These are phyloP conservation scores for Boechera stricta DNA, from an alignment of 345 rosid species.

Conservation along the genomic window DNA sequence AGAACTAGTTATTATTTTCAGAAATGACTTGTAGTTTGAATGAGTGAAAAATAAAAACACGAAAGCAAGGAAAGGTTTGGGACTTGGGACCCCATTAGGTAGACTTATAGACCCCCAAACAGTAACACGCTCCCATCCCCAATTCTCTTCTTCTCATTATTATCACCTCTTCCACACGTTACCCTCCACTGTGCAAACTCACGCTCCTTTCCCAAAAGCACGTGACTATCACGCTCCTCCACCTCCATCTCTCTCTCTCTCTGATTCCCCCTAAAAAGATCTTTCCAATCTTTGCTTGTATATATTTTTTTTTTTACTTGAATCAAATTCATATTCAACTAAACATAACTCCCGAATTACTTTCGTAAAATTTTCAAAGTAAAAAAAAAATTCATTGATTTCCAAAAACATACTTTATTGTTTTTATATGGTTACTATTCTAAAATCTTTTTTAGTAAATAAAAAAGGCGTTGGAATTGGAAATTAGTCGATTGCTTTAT, in stretches of 20 bases:
- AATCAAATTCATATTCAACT: neutral
- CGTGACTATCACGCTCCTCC: slow-evolving; percentile 43
- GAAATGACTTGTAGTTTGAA: neutral
- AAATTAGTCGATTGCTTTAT: slow-evolving; percentile 37
- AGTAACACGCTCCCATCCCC: slow-evolving; percentile 23
- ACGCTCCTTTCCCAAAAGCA: slow-evolving; percentile 38
- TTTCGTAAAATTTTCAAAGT: neutral
- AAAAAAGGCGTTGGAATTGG: slow-evolving; percentile 17
- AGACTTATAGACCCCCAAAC: slow-evolving; percentile 4
- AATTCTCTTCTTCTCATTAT: slow-evolving; percentile 27
- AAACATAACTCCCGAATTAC: neutral
- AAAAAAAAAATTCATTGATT: neutral
- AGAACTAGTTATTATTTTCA: neutral
- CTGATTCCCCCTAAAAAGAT: neutral
- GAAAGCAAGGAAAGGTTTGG: neutral
- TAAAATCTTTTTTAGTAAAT: neutral
- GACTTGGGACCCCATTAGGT: slow-evolving; percentile 7
- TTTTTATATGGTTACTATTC: slow-evolving; percentile 11
- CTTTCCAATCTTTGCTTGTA: too few species aligned
- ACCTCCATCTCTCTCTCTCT: neutral
- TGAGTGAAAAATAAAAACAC: neutral
- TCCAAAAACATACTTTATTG: neutral
- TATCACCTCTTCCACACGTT: slow-evolving; percentile 44
- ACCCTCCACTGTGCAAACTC: slow-evolving; percentile 28
- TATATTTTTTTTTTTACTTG: neutral